Evolutionary conservation across 306 rosid species (phyloP), one percentile per base, ranked within the genome.

Genomic region (Carpinus viminea): DNA sequence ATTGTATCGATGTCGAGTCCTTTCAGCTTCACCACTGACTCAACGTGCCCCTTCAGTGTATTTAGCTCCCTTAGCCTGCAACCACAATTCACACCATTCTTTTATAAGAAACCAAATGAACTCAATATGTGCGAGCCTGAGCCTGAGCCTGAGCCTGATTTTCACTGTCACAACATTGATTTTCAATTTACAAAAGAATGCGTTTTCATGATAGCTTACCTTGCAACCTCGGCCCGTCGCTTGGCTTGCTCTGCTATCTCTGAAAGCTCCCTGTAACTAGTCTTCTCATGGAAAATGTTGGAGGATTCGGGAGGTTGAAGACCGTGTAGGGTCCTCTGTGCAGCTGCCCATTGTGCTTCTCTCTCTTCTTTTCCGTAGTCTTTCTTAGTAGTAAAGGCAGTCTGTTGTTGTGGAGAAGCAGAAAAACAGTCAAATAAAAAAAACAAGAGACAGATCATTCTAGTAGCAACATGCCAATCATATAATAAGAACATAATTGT

Each of bases 221-320:
- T 90, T 76, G 97, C 98, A 79, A 96, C 98, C 81, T 96, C 99
- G 61, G 99, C 99, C 15, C 99, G 96, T 68, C 97, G 81, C 83
- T 90, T 90, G 62, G 99, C 99, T 88, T 93, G 99, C 83, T 96
- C 99, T 5, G 99, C 99, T 43, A 96, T 96, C 89, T 96, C 99
- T 34, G 99, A 96, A 80, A 96, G 96, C 79, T 96, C 99, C 84
- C 99, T 82, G 56, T 86, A 91, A 75, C 89, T 85, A 61, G 43
- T 87, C 83, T 82, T 93, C 66, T 96, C 99, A 54, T 82, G 81
- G 90, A 90, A 86, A 78, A 88, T 38, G 85, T 72, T 91, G 88
- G 51, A 62, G 62, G 89, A 59, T 84, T 93, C 98, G 0, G 99
- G 96, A 78, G 97, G 93, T 80, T 93, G 99, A 84, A 96, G 99